These are phyloP conservation scores for Filosporella fistucella DNA, from an alignment of 495 filamentous ascomycete species.

Conservation along the genomic window DNA sequence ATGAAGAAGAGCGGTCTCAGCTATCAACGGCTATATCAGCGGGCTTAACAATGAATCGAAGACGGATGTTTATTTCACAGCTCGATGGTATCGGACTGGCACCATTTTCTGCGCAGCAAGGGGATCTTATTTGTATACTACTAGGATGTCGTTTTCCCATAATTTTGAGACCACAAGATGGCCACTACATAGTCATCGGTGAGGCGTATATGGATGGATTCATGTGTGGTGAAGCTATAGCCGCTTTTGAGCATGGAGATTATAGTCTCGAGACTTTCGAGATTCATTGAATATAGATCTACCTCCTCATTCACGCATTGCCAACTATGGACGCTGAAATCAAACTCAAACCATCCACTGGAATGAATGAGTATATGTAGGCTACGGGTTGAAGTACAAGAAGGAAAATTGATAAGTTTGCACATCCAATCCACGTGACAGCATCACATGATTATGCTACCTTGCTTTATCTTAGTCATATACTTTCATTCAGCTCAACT, in stretches of 20 bases:
- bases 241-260: not conserved
- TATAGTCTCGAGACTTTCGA: conserved; percentile 3
- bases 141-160: conserved; percentile 20
- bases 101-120: conserved; percentile 4
- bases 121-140: conserved; percentile 19
- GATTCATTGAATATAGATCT: conserved; percentile 20
- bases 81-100: conserved; percentile 8
- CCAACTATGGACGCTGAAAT: too few relatives aligned
- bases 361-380: too few relatives aligned
- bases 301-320: too few relatives aligned
- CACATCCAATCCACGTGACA: too few relatives aligned
- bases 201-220: conserved; percentile 27
- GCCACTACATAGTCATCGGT: conserved; percentile 21
- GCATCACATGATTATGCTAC: too few relatives aligned
- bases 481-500: too few relatives aligned
- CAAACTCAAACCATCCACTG: too few relatives aligned
- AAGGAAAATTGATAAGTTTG: too few relatives aligned
- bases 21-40: conserved; percentile 6
- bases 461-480: too few relatives aligned
- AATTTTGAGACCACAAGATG: conserved; percentile 6
- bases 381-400: too few relatives aligned
- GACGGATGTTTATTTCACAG: conserved; percentile 6
- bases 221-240: conserved; percentile 24
- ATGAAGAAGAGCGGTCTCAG: conserved; percentile 3
- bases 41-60: conserved; percentile 16